Evolutionary conservation across 1,139 yeast genomes (phyloP).

Genomic region (Pichia terricola): DNA sequence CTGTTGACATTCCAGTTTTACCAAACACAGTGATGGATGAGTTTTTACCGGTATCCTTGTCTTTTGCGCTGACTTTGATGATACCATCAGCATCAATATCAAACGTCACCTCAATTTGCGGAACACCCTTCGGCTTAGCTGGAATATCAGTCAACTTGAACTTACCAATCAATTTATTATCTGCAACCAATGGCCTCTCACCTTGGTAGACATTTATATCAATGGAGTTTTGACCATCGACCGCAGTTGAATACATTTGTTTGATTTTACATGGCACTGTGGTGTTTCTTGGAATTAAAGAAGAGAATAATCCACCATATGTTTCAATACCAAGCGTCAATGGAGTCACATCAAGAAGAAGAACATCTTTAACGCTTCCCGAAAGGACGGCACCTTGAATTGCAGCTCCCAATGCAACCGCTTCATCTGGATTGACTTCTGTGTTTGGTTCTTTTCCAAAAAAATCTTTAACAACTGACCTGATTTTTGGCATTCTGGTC

Average conservation of each 20-base stretch:
- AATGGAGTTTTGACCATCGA: slow-evolving; percentile 78
- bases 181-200: slow-evolving; percentile 63
- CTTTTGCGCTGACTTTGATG: slow-evolving; percentile 63
- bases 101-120: slow-evolving; percentile 65
- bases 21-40: slow-evolving; percentile 63
- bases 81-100: slow-evolving; percentile 81
- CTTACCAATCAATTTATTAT: slow-evolving; percentile 64
- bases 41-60: slow-evolving; percentile 45
- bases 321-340: slow-evolving; percentile 74
- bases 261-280: slow-evolving; percentile 67
- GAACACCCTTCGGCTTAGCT: slow-evolving; percentile 64
- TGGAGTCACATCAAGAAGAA: slow-evolving; percentile 70
- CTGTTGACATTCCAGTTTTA: slow-evolving; percentile 57
- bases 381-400: slow-evolving; percentile 73
- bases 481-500: slow-evolving; percentile 76
- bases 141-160: slow-evolving; percentile 63
- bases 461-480: slow-evolving; percentile 46
- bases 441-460: slow-evolving; percentile 54
- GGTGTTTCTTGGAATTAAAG: slow-evolving; percentile 66
- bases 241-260: slow-evolving; percentile 71
- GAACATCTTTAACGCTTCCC: slow-evolving; percentile 63
- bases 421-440: slow-evolving; percentile 73
- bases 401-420: slow-evolving; percentile 79
- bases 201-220: slow-evolving; percentile 75
- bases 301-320: slow-evolving; percentile 72